A percentile compares a stretch with the other conserved stretches of the same genome.
Conservation (phyloP, 805 yeast genomes). For the Hanseniaspora meyeri region DNA sequence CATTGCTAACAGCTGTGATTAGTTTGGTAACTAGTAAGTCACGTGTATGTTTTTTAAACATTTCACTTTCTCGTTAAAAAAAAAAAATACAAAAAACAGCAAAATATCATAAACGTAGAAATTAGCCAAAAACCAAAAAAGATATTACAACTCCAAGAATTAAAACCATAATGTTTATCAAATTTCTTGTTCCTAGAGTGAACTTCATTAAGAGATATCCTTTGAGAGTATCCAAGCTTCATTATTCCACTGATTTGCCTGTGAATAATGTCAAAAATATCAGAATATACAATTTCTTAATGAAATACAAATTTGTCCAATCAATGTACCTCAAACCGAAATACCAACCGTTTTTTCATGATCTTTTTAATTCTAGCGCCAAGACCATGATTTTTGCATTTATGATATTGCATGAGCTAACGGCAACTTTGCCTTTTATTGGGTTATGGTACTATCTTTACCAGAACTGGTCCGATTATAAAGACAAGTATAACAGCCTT, state of each 20-base stretch:
- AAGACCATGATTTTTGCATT: slow-evolving; percentile 41
- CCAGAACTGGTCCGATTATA: slow-evolving; percentile 29
- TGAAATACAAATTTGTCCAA: slow-evolving; percentile 21
- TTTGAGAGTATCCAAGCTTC: background rate
- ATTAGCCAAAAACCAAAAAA: background rate
- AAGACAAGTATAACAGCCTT: slow-evolving; percentile 9
- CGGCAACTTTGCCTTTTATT: slow-evolving; percentile 61
- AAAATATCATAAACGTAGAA: no score
- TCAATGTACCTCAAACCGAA: slow-evolving; percentile 22
- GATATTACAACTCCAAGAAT: background rate
- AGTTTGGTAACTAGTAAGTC: no score
- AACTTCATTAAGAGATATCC: background rate
- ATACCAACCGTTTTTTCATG: slow-evolving; percentile 21
- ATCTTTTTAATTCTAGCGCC: slow-evolving; percentile 24
- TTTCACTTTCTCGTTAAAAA: no score
- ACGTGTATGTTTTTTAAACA: no score
- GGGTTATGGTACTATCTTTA: slow-evolving; percentile 58
- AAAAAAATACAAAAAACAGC: no score
- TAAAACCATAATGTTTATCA: background rate
- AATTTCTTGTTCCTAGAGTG: background rate
- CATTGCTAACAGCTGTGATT: no score
- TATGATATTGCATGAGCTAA: slow-evolving; percentile 55
- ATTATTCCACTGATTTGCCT: background rate
- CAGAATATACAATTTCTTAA: background rate
- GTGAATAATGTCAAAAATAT: background rate